These are phyloP conservation scores for Arxiozyma telluris DNA, from an alignment of 1,139 yeast species.

Conservation along the genomic window DNA sequence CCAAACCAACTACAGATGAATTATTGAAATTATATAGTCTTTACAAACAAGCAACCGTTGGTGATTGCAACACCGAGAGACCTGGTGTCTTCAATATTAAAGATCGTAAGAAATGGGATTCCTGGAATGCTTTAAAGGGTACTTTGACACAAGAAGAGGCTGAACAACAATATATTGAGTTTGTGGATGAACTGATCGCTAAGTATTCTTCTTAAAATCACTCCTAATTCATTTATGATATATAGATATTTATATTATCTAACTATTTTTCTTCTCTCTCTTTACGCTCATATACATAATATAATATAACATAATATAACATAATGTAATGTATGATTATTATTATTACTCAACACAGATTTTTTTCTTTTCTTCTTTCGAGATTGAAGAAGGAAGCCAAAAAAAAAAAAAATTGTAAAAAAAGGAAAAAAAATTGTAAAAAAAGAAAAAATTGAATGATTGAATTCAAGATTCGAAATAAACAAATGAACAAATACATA, in stretches of 20 bases:
- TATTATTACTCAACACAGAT: background rate
- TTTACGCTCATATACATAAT: background rate
- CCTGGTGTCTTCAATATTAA: constrained; percentile 86
- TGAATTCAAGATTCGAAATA: no score
- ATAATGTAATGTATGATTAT: background rate
- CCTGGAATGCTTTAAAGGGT: constrained; percentile 89
- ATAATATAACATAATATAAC: no score
- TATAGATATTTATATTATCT: background rate
- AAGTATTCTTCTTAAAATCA: constrained; percentile 32
- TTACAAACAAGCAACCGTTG: constrained; percentile 94
- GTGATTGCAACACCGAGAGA: constrained; percentile 70
- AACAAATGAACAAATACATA: no score
- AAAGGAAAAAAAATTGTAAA: no score
- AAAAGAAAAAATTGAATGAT: background rate
- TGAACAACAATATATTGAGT: constrained; percentile 65
- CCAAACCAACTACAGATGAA: constrained; percentile 81
- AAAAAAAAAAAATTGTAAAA: no score
- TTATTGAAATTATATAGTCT: constrained; percentile 76
- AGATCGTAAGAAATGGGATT: constrained; percentile 96
- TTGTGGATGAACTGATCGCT: constrained; percentile 60
- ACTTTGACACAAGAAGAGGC: constrained; percentile 74
- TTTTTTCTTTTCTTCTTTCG: background rate
- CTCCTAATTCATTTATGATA: constrained; percentile 1
- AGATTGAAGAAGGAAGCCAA: no score
- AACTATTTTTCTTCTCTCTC: background rate